These are phyloP conservation scores for Fraxinus sp. DNA, from an alignment of 305 asterid species.

Conservation along the genomic window DNA sequence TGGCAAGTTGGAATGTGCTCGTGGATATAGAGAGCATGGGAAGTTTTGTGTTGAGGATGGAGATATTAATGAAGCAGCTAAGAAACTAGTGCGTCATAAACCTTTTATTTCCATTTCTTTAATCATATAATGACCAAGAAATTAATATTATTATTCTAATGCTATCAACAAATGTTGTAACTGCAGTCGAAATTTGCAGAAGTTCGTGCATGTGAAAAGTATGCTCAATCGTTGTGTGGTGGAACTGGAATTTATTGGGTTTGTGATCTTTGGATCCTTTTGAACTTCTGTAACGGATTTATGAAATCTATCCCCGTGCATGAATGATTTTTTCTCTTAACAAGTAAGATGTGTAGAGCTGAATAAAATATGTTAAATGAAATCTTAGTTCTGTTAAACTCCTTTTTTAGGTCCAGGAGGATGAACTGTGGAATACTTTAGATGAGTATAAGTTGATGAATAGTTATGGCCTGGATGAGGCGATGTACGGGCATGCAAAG, in stretches of 20 bases:
- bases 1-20: conserved; percentile 68
- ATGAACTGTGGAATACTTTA: conserved; percentile 50
- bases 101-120: conserved; percentile 4
- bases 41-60: conserved; percentile 70
- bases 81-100: conserved; percentile 49
- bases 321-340: conserved; percentile 5
- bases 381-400: conserved; percentile 11
- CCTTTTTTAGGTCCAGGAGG: conserved; percentile 51
- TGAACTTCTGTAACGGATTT: conserved; percentile 19
- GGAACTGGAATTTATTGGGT: conserved; percentile 80
- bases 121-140: not conserved
- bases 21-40: conserved; percentile 59
- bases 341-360: not conserved
- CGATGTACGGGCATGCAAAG: conserved; percentile 50
- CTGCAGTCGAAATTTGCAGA: conserved; percentile 73
- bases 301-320: not conserved
- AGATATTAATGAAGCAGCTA: conserved; percentile 56
- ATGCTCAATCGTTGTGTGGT: conserved; percentile 62
- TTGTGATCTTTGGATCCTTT: conserved; percentile 30
- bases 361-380: conserved; percentile 3
- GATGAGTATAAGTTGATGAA: conserved; percentile 41
- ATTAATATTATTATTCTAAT: conserved; percentile 23
- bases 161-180: conserved; percentile 22
- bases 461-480: conserved; percentile 39
- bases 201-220: conserved; percentile 57